A percentile compares a stretch with the other conserved stretches of the same genome.
These are phyloP conservation scores for Sinapis alba DNA, from an alignment of 441 rosid species.

Conservation along the genomic window DNA sequence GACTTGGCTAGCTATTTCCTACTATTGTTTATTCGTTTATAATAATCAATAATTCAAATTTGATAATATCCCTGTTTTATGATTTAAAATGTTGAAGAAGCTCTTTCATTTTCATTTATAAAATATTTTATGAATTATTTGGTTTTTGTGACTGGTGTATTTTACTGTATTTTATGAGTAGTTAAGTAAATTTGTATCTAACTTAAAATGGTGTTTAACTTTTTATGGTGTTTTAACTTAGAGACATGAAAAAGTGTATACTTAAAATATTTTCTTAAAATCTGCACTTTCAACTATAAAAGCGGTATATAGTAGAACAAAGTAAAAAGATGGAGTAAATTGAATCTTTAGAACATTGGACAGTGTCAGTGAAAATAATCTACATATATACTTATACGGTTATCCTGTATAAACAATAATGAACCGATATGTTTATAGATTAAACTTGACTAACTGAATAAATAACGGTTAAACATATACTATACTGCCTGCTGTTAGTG, in stretches of 20 bases:
- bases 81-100: neutral
- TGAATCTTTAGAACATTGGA: no score
- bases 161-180: neutral
- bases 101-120: no score
- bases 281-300: no score
- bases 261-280: neutral
- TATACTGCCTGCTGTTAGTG: no score
- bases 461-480: neutral
- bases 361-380: no score
- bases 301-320: no score
- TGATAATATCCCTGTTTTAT: neutral
- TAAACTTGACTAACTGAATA: neutral
- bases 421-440: neutral
- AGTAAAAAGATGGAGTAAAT: no score
- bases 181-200: neutral
- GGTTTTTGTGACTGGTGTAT: neutral
- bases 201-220: neutral
- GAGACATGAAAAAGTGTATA: neutral
- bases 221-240: neutral
- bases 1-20: constrained; percentile 17
- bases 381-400: no score
- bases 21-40: neutral
- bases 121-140: neutral
- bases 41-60: neutral
- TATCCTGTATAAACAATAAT: no score